These are phyloP conservation scores for Ambispora gerdemannii DNA, from an alignment of 192 early-diverging fungal genomes.

Conservation along the genomic window DNA sequence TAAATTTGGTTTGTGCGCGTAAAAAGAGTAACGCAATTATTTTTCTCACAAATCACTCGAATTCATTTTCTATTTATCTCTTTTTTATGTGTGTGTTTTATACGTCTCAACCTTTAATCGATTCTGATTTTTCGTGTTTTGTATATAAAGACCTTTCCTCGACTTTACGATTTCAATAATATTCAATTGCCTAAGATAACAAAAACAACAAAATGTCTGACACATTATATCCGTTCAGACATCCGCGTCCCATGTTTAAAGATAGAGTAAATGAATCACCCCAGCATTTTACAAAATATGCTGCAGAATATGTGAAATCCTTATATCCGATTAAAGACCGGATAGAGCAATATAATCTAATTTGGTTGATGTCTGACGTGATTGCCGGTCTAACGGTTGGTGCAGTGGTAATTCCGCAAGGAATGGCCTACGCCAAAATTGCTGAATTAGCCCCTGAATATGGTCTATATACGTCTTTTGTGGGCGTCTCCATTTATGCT, in stretches of 20 bases:
- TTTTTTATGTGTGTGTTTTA: too few relatives aligned
- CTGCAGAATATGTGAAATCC: conserved; percentile 6
- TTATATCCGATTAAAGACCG: conserved; percentile 17
- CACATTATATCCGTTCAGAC: background rate
- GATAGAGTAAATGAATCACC: background rate
- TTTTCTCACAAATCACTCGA: too few relatives aligned
- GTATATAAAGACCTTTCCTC: too few relatives aligned
- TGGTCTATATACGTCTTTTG: conserved; percentile 72
- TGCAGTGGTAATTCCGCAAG: conserved; percentile 71
- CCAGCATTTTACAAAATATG: background rate
- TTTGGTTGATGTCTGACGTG: conserved; percentile 50
- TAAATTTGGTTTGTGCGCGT: too few relatives aligned
- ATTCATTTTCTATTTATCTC: too few relatives aligned
- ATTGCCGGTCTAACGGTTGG: conserved; percentile 78
- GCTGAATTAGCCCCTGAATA: conserved; percentile 64
- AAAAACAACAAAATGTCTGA: too few relatives aligned
- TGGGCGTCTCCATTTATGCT: conserved; percentile 60
- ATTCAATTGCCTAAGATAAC: too few relatives aligned
- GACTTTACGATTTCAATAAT: too few relatives aligned
- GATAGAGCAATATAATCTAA: conserved; percentile 33
- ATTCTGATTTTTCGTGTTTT: too few relatives aligned
- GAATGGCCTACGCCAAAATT: conserved; percentile 70
- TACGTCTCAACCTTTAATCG: too few relatives aligned
- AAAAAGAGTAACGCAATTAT: too few relatives aligned
- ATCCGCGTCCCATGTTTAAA: background rate